Evolutionary conservation across 108 stramenopile genomes (phyloP).

Genomic region (Chaetoceros muelleri): DNA sequence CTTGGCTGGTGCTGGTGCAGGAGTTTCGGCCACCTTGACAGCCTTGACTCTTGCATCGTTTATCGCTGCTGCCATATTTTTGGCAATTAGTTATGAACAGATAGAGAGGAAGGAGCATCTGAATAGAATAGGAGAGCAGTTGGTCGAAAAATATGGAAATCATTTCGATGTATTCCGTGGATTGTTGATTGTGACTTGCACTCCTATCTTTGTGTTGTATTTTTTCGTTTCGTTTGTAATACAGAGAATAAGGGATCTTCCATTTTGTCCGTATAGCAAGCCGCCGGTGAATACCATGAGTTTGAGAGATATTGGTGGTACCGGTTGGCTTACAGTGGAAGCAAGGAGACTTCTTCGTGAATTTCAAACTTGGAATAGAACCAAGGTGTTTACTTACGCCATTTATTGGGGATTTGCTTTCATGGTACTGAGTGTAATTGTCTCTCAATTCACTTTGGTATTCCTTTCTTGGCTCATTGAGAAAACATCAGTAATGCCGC

Average conservation of each 20-base stretch:
- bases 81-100: conserved; percentile 21
- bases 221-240: conserved; percentile 27
- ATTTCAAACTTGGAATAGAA: conserved; percentile 28
- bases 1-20: conserved; percentile 32
- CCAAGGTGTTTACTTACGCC: conserved; percentile 28
- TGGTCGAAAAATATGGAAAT: conserved; percentile 29
- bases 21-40: conserved; percentile 21
- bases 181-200: conserved; percentile 23
- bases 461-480: conserved; percentile 44
- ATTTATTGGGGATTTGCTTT: conserved; percentile 41
- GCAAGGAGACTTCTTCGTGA: not conserved
- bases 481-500: conserved; percentile 19
- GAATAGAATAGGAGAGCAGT: conserved; percentile 11
- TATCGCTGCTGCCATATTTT: conserved; percentile 23
- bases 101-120: conserved; percentile 14
- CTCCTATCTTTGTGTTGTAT: conserved; percentile 27
- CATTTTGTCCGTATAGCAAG: conserved; percentile 24
- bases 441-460: conserved; percentile 42
- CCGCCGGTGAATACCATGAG: conserved; percentile 1
- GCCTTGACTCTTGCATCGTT: conserved; percentile 37
- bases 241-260: conserved; percentile 25
- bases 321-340: not conserved
- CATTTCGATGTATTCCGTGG: conserved; percentile 28
- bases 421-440: conserved; percentile 36
- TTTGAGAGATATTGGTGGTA: not conserved